Conservation (phyloP, 2,329 filamentous ascomycete species). For the Pseudogymnoascus sp. region DNA sequence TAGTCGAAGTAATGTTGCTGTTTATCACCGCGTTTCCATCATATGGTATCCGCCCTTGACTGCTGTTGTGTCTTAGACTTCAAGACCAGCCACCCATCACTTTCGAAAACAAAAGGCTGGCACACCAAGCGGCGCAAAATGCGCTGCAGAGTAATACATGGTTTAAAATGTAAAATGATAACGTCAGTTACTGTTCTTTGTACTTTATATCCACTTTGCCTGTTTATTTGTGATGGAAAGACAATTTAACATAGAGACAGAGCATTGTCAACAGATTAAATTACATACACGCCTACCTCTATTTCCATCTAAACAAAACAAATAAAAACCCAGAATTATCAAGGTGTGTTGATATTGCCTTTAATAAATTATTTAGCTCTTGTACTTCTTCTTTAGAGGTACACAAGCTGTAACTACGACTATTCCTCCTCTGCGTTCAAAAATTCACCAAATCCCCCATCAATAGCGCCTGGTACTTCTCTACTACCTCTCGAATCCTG, state of each 20-base stretch:
- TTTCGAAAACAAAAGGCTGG: constrained; percentile 13
- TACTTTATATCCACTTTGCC: not conserved
- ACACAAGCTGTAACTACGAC: not conserved
- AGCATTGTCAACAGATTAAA: not conserved
- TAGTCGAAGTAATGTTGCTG: not conserved
- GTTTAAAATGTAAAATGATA: not conserved
- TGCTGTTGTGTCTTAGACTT: not conserved
- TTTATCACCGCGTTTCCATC: constrained; percentile 1
- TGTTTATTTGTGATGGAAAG: not conserved
- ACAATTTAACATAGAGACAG: not conserved
- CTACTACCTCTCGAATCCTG: constrained; percentile 69
- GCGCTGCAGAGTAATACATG: not conserved
- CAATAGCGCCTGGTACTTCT: constrained; percentile 68
- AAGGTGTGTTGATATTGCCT: not conserved
- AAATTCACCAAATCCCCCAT: constrained; percentile 55
- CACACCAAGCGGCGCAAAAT: not conserved
- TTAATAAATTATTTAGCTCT: not conserved
- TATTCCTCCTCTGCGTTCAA: not conserved
- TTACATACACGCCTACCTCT: not conserved
- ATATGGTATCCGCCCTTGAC: not conserved
- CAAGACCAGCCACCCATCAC: constrained; percentile 9
- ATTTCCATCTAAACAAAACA: not conserved
- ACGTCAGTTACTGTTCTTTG: not conserved
- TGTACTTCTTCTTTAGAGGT: not conserved
- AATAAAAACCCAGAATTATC: not conserved